Evolutionary conservation across 805 yeast species (phyloP), one percentile per base, ranked within the genome.

Genomic region (Lipomyces oligophaga): DNA sequence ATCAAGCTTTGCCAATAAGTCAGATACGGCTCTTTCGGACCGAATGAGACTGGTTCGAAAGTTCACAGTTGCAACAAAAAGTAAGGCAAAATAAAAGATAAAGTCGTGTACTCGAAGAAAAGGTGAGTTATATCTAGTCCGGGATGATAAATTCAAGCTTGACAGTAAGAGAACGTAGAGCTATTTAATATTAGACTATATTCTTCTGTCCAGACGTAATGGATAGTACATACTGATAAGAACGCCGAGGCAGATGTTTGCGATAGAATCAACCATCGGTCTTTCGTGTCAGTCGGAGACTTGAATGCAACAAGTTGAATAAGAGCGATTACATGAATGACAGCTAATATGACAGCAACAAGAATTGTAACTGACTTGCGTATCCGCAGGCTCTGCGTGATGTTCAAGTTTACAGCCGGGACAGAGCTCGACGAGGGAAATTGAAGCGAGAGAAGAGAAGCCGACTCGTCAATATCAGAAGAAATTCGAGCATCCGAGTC

Each of bases 21-120:
- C 43, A 13, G 62, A 49, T 6, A 49, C 39, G 2, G 36, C 8
- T 3, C 60, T 47, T 40, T 37, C 47, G 8, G 64, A 60, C 41
- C 51, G 59, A 25, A 58, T 41, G 11, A 59, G 26, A 7, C 64
- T 55, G 2, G 65, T 59, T 21, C 63, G 55, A 55, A 54, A 55
- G 42, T 57, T 47, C 26, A 60, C 58, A 45, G 37, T 45, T 43
- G 43, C 25, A 33, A 45, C 10, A 45, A 43, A 18, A 46, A 35
- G 35, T 36, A 57, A 46, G 30, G 54, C 41, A 8, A 49, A 24
- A 38, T 60, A 60, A 15, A 61, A 31, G 3, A 49, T 28, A 6
- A 60, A 59, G 25, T 57, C 52, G 26, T 62, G 66, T 24, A 52
- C 40, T 55, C 65, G 58, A 3, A 60, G 49, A 24, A 21, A 26